Base-by-base conservation (phyloP, 371 early-diverging fungal genomes). In the Umbelopsis sp. region DNA sequence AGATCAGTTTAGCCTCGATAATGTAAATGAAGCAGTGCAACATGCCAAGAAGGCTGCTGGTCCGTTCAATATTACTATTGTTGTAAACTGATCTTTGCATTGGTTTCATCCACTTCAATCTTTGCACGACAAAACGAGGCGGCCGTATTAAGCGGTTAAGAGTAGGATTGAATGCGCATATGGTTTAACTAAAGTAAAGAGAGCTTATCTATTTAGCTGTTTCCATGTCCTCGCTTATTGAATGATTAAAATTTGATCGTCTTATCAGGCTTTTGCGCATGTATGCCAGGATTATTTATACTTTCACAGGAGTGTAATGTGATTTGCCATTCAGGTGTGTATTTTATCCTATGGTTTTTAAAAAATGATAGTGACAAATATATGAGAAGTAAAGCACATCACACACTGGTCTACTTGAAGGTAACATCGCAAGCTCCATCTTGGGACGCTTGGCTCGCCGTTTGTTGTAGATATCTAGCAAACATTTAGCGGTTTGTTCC, bases 401-500 rank as follows among this genome's bases (percentile, higher is more conserved):
- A 29, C 4, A 4, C 29, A 29, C 29, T 29, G 29, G 1, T 0
- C 29, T 29, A 29, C 29, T 29, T 3, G 4, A 4, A 29, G 4
- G 29, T 4, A 3, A 29, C 4, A 29, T 29, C 29, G 4, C 29
- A 29, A 29, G 4, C 29, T 1, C 1, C 29, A 4, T 29, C 29
- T 29, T 29, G 29, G 29, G 29, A 22, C 1, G 20, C n/a, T n/a
- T 7, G 3, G 41, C 9, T 3, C 20, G 22, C 16, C 3, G 29
- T 11, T 57, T 35, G 35, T 25, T 35, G 57, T 35, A 29, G 6
- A 0, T 9, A 51, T 25, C 12, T 7, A 41, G 12, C 10, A 12
- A 41, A 12, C 2, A 41, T 41, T 69, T 79, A 83, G 37, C 81
- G 79, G 63, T 83, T 70, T 67, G 74, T 72, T 67, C 75, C 69